Conservation (phyloP, 2,329 filamentous ascomycete genomes). For the Ceratocystis cacaofunesta region DNA sequence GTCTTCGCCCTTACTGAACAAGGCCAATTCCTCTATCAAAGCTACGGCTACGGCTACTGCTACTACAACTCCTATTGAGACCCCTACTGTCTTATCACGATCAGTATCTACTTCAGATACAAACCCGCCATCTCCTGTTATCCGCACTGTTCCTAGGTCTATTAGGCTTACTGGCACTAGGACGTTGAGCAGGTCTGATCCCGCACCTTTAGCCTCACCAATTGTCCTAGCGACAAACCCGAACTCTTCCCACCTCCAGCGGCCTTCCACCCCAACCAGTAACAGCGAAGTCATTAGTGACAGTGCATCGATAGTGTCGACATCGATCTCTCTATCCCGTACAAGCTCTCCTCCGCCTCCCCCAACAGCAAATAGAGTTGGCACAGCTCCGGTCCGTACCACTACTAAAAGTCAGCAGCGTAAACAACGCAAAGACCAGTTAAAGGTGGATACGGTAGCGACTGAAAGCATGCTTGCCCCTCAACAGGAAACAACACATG, state of each 20-base stretch:
- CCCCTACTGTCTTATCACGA: neutral
- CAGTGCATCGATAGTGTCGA: slow-evolving; percentile 57
- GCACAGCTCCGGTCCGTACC: slow-evolving; percentile 50
- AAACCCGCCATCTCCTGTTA: slow-evolving; percentile 5
- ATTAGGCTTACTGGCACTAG: slow-evolving; percentile 11
- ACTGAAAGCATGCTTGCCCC: slow-evolving; percentile 37
- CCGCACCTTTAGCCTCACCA: slow-evolving; percentile 32
- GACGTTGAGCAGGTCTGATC: neutral
- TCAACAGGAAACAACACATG: slow-evolving; percentile 37
- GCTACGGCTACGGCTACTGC: neutral
- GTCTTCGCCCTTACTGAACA: neutral
- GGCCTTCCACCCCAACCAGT: slow-evolving; percentile 49
- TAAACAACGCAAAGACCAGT: slow-evolving; percentile 55
- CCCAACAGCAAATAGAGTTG: slow-evolving; percentile 38
- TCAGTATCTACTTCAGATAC: neutral
- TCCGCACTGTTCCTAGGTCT: slow-evolving; percentile 7
- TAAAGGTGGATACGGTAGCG: slow-evolving; percentile 45
- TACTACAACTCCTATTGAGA: slow-evolving; percentile 6
- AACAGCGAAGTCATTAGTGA: slow-evolving; percentile 63
- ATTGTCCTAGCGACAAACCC: neutral
- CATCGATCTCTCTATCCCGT: slow-evolving; percentile 51
- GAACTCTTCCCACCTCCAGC: slow-evolving; percentile 25
- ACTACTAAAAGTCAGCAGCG: slow-evolving; percentile 68
- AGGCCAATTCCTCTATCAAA: neutral
- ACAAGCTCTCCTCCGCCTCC: slow-evolving; percentile 60